Conservation (phyloP, 192 early-diverging fungal species). For the Backusella liffmaniae region DNA sequence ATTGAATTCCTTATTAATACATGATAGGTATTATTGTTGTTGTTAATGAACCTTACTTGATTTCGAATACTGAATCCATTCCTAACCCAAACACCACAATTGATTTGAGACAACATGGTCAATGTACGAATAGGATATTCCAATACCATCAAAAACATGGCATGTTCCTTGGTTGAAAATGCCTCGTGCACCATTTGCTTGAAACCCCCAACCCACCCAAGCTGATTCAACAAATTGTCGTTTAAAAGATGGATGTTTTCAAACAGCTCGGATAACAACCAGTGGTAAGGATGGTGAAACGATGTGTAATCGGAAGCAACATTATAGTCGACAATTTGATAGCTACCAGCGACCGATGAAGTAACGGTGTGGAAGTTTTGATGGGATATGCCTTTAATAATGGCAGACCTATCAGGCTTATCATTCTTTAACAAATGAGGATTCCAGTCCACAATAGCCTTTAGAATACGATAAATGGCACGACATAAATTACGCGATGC, state of each 20-base stretch:
- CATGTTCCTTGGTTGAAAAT: constrained; percentile 34
- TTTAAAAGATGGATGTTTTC: constrained; percentile 64
- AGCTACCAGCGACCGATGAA: constrained; percentile 37
- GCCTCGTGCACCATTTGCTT: constrained; percentile 53
- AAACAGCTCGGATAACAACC: constrained; percentile 83
- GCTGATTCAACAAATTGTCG: constrained; percentile 48
- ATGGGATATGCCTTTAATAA: constrained; percentile 17
- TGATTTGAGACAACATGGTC: constrained; percentile 86
- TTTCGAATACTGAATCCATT: constrained; percentile 82
- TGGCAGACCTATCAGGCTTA: not conserved
- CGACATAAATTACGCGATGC: constrained; percentile 21
- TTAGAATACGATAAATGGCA: constrained; percentile 21
- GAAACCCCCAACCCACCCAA: constrained; percentile 60
- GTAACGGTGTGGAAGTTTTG: constrained; percentile 42
- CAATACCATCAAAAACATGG: constrained; percentile 58
- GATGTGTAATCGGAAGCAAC: constrained; percentile 64
- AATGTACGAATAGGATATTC: constrained; percentile 84
- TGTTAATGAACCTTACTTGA: constrained; percentile 42
- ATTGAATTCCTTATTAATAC: not conserved
- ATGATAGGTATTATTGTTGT: not conserved
- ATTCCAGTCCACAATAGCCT: constrained; percentile 15
- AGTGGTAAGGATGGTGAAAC: constrained; percentile 91
- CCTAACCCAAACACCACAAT: constrained; percentile 91
- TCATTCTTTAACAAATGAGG: not conserved
- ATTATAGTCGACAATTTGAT: constrained; percentile 56